Conservation (phyloP, 2,329 filamentous ascomycete genomes). For the Blastomyces parvus region DNA sequence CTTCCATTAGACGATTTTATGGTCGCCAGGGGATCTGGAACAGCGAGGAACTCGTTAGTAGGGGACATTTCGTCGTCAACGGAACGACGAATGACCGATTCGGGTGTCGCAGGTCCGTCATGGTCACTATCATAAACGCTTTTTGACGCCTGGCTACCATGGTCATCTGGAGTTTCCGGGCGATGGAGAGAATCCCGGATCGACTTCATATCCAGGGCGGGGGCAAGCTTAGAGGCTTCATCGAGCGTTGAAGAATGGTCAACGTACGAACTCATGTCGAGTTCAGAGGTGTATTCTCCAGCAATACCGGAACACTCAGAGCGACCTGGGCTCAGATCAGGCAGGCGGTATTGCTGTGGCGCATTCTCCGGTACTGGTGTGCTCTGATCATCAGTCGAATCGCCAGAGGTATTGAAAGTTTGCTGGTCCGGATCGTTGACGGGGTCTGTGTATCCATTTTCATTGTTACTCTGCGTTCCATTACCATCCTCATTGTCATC, state of each 20-base stretch:
- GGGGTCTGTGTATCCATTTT: constrained; percentile 16
- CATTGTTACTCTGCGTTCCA: constrained; percentile 48
- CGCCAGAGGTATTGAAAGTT: constrained; percentile 24
- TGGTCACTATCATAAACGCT: constrained; percentile 44
- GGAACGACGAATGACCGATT: constrained; percentile 79
- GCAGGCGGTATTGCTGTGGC: constrained; percentile 25
- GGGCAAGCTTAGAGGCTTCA: constrained; percentile 17
- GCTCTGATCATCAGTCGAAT: constrained; percentile 22
- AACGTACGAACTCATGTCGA: constrained; percentile 49
- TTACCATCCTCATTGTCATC: constrained; percentile 45
- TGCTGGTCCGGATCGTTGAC: constrained; percentile 15
- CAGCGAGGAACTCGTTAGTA: constrained; percentile 30
- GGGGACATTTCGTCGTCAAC: constrained; percentile 40
- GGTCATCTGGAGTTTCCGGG: constrained; percentile 44
- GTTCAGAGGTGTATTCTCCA: constrained; percentile 30
- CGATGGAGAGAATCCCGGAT: constrained; percentile 33
- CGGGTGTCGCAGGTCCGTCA: constrained; percentile 61
- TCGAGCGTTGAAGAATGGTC: constrained; percentile 31
- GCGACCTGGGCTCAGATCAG: constrained; percentile 23
- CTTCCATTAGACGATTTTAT: constrained; percentile 81
- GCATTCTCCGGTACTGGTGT: constrained; percentile 27
- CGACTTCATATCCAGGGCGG: constrained; percentile 26
- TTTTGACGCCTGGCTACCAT: constrained; percentile 31
- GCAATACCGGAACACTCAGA: constrained; percentile 39
- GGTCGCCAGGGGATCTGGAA: constrained; percentile 76